A percentile compares a stretch with the other conserved stretches of the same genome.
Evolutionary conservation across 176 grass and related monocot genomes (phyloP).

Genomic region (Secale cereale): DNA sequence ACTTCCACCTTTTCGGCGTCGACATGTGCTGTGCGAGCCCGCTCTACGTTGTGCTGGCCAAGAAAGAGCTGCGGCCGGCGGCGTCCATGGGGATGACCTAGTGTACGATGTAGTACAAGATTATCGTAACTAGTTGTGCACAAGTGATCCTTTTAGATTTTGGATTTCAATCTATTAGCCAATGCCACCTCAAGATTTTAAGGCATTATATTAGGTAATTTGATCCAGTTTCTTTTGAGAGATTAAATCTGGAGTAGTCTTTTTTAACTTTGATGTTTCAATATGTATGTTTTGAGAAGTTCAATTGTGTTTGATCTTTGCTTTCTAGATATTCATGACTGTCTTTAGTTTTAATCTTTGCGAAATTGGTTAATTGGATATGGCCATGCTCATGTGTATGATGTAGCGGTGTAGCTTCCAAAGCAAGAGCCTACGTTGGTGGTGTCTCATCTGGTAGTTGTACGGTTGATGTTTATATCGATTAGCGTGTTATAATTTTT

Average conservation of each 20-base stretch:
- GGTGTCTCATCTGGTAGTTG: no score
- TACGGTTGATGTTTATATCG: no score
- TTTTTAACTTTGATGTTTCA: background rate
- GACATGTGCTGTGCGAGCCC: conserved; percentile 30
- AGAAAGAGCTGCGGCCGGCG: background rate
- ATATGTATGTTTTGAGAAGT: background rate
- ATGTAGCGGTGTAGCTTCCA: no score
- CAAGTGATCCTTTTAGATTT: background rate
- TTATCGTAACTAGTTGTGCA: no score
- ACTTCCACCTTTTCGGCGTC: background rate
- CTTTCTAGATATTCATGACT: background rate
- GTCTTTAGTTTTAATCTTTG: background rate
- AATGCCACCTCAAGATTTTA: background rate
- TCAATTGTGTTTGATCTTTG: background rate
- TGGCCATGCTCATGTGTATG: background rate
- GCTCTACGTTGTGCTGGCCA: conserved; percentile 36
- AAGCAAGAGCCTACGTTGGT: no score
- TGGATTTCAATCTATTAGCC: background rate
- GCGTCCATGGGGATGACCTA: background rate
- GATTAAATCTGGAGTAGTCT: no score
- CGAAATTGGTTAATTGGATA: background rate
- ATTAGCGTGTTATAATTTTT: no score
- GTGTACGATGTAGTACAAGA: no score
- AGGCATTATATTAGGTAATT: background rate
- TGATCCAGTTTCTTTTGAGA: background rate